Evolutionary conservation across 2,329 filamentous ascomycete species (phyloP).

Genomic region (Talaromyces amestolkiae): DNA sequence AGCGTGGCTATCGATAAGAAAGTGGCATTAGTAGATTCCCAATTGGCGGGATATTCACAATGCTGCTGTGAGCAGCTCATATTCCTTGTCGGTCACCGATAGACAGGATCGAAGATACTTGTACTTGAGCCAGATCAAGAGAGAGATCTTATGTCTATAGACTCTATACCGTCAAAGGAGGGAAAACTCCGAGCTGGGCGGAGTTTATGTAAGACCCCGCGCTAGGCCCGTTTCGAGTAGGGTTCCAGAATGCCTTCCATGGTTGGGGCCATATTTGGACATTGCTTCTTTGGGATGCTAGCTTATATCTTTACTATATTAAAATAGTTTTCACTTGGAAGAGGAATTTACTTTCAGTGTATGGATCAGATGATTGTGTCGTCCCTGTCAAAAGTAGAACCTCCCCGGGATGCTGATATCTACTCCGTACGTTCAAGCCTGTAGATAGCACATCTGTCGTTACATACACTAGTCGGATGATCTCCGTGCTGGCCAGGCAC

Average conservation of each 20-base stretch:
- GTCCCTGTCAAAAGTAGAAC: no score
- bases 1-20: constrained; percentile 1
- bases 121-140: background rate
- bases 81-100: background rate
- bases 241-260: constrained; percentile 14
- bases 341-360: no score
- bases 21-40: background rate
- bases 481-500: constrained; percentile 6
- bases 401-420: background rate
- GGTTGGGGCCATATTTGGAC: background rate
- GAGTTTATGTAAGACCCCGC: background rate
- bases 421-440: background rate
- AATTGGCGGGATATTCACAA: background rate
- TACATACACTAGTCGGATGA: background rate
- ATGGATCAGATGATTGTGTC: no score
- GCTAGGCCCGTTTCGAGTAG: constrained; percentile 6
- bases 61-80: background rate
- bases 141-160: background rate
- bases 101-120: background rate
- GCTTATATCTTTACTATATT: no score
- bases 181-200: constrained; percentile 3
- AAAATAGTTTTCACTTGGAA: no score
- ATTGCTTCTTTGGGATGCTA: background rate
- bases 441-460: background rate
- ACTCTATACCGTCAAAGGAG: background rate